Base-by-base conservation (phyloP, 192 early-diverging fungal genomes). In the Umbelopsis sp. region DNA sequence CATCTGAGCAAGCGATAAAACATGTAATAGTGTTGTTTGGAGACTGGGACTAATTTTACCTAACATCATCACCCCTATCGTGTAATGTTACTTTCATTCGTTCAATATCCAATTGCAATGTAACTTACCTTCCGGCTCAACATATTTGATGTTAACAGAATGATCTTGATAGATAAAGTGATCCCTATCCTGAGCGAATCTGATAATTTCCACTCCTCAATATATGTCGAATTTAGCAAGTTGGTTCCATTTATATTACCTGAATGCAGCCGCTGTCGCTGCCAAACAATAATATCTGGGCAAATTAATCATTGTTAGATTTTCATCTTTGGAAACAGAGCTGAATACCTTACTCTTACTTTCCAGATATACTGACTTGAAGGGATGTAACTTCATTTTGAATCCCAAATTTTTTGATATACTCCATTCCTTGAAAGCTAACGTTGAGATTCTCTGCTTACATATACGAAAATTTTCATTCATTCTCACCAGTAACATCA, bases 81-180 rank as follows among this genome's bases (percentile, higher is more conserved):
- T 0, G 24, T 36, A 7, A 22, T 32, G 17, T 32, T 22, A 11
- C 44, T 53, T n/a, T 41, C 20, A 59, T 69, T 9, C 43, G 43
- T 44, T 44, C 43, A 31, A 59, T 44, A 25, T 62, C 34, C 5
- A 53, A 38, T 4, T 52, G 26, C 26, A 32, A 0, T 21, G 44
- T 21, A n/a, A 69, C 47, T 16, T 12, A 69, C 45, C 45, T 34
- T 69, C 31, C 9, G 47, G 32, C 4, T 26, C n/a, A 32, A 49
- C 10, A 66, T 83, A 90, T 67, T 86, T 87, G 77, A 90, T 87
- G 41, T 77, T 73, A 31, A 91, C 70, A 7, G 86, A 83, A 73
- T 82, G 80, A 31, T 83, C 80, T 45, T 65, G 71, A 68, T 86
- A 87, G 12, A 77, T 74, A 2, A 88, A 80, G 53, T 88, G 77